Conservation (phyloP, 2,329 filamentous ascomycete genomes). For the Lachnum nothofagi region DNA sequence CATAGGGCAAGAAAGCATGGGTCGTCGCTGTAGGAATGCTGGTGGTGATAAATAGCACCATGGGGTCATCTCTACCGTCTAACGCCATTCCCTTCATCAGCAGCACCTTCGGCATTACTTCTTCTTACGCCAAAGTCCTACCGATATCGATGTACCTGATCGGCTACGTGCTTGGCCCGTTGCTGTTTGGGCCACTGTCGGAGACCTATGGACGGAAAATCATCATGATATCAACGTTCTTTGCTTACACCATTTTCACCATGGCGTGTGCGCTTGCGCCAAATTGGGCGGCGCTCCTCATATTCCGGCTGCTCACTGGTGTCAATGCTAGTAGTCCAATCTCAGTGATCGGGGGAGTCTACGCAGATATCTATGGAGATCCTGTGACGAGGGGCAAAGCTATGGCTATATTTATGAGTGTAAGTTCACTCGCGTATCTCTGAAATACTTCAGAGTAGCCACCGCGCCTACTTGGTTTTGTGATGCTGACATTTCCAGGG, state of each 20-base stretch:
- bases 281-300: slow-evolving; percentile 58
- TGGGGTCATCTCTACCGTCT: slow-evolving; percentile 60
- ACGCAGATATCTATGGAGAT: slow-evolving; percentile 61
- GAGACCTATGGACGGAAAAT: slow-evolving; percentile 59
- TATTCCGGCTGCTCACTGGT: slow-evolving; percentile 58
- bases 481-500: slow-evolving; percentile 38
- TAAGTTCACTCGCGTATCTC: slow-evolving; percentile 26
- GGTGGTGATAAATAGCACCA: slow-evolving; percentile 62
- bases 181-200: slow-evolving; percentile 60
- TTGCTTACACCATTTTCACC: slow-evolving; percentile 61
- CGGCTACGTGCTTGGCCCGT: slow-evolving; percentile 53
- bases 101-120: slow-evolving; percentile 51
- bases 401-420: slow-evolving; percentile 61
- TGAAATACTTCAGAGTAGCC: no score
- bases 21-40: slow-evolving; percentile 52
- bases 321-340: slow-evolving; percentile 55
- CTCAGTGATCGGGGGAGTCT: slow-evolving; percentile 56
- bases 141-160: slow-evolving; percentile 61
- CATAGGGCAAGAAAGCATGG: slow-evolving; percentile 48
- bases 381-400: slow-evolving; percentile 52
- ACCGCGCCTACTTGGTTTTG: no score
- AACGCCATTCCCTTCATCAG: slow-evolving; percentile 57
- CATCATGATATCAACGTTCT: slow-evolving; percentile 59
- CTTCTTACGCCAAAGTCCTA: slow-evolving; percentile 37
- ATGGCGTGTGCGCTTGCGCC: slow-evolving; percentile 59